Evolutionary conservation across 106 monocot species (phyloP).

Genomic region (Acanthochlamys bracteata): DNA sequence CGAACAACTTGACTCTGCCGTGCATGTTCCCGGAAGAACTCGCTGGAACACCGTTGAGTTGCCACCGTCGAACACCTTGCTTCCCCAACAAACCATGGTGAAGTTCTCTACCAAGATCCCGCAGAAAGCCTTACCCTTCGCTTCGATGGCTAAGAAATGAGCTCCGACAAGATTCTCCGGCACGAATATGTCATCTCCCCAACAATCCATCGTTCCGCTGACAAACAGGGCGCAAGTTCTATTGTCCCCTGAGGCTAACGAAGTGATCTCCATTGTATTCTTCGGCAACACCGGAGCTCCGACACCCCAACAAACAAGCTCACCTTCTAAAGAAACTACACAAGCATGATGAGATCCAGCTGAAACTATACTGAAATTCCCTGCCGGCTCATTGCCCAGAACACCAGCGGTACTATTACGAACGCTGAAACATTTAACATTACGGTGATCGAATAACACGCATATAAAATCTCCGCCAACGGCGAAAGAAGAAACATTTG

Average conservation of each 20-base stretch:
- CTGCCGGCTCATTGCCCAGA: slow-evolving; percentile 30
- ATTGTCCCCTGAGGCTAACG: slow-evolving; percentile 43
- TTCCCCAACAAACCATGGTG: slow-evolving; percentile 74
- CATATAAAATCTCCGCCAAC: slow-evolving; percentile 76
- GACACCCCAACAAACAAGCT: slow-evolving; percentile 52
- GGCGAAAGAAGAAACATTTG: slow-evolving; percentile 30
- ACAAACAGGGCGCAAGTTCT: slow-evolving; percentile 38
- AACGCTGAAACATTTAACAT: slow-evolving; percentile 45
- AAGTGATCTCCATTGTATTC: not conserved
- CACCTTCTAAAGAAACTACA: slow-evolving; percentile 16
- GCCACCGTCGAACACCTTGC: not conserved
- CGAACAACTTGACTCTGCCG: slow-evolving; percentile 6
- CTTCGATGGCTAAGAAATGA: slow-evolving; percentile 50
- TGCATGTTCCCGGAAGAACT: slow-evolving; percentile 58
- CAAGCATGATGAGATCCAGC: slow-evolving; percentile 65
- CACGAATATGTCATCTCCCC: slow-evolving; percentile 23
- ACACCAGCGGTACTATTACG: slow-evolving; percentile 6
- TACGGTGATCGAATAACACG: slow-evolving; percentile 10
- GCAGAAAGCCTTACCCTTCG: slow-evolving; percentile 51
- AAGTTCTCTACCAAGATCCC: slow-evolving; percentile 39
- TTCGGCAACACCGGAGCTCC: slow-evolving; percentile 20
- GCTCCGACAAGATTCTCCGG: slow-evolving; percentile 7
- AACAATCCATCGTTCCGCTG: slow-evolving; percentile 40
- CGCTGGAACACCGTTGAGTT: slow-evolving; percentile 23
- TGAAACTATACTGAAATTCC: slow-evolving; percentile 24